Conservation (phyloP, 1,284 basidiomycete genomes). For the Exobasidium cylindrosporum region DNA sequence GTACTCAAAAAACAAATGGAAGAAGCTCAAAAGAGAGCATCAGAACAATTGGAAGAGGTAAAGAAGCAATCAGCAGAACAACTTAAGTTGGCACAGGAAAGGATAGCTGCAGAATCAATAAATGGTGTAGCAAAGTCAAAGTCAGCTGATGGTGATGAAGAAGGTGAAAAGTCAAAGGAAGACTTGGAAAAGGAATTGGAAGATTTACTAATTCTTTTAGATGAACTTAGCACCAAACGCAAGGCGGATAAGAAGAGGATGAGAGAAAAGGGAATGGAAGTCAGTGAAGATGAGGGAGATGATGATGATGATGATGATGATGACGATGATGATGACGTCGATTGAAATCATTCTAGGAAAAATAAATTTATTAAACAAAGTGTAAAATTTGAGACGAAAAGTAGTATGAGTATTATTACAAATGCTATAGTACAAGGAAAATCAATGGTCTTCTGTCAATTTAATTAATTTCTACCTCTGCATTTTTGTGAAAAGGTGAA, state of each 20-base stretch:
- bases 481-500: background rate
- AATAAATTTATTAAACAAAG: too few relatives aligned
- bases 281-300: slow-evolving; percentile 67
- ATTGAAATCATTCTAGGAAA: too few relatives aligned
- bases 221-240: slow-evolving; percentile 83
- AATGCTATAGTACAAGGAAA: too few relatives aligned
- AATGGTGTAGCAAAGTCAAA: background rate
- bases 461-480: background rate
- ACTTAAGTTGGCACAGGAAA: background rate
- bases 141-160: slow-evolving; percentile 12
- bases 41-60: slow-evolving; percentile 9
- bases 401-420: too few relatives aligned
- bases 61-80: slow-evolving; percentile 16
- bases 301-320: slow-evolving; percentile 79
- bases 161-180: slow-evolving; percentile 43
- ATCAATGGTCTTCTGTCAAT: too few relatives aligned
- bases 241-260: slow-evolving; percentile 75
- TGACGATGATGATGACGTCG: slow-evolving; percentile 55
- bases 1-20: background rate
- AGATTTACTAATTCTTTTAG: slow-evolving; percentile 85
- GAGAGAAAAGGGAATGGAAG: slow-evolving; percentile 71
- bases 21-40: background rate
- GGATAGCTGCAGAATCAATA: slow-evolving; percentile 1
- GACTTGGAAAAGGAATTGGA: slow-evolving; percentile 93
- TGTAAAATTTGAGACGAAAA: too few relatives aligned